Percentiles rank a stretch among this genome's conserved stretches.
Evolutionary conservation across 345 rosid genomes (phyloP).

Genomic region (Acer yangbiense): DNA sequence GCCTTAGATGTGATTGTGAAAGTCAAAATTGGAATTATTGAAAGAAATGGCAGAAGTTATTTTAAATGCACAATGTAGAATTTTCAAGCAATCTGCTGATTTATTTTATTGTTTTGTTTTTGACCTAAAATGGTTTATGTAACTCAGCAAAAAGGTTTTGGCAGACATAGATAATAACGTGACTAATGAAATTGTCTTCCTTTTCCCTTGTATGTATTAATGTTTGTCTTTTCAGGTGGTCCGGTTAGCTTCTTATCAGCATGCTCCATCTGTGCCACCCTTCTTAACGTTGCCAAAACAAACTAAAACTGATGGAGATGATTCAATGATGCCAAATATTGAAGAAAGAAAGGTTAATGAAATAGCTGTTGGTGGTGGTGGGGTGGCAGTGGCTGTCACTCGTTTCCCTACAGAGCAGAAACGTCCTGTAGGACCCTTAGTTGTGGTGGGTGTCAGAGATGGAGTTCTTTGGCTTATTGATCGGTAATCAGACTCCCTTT

Average conservation of each 20-base stretch:
- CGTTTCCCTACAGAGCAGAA: slow-evolving; percentile 94
- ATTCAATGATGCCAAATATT: slow-evolving; percentile 48
- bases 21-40: not conserved
- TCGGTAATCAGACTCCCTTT: slow-evolving; percentile 48
- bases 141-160: not conserved
- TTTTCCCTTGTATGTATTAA: not conserved
- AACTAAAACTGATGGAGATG: slow-evolving; percentile 78
- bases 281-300: slow-evolving; percentile 83
- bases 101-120: slow-evolving; percentile 1
- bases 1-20: not conserved
- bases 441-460: slow-evolving; percentile 92
- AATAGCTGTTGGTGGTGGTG: slow-evolving; percentile 99
- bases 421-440: slow-evolving; percentile 96
- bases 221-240: slow-evolving; percentile 66
- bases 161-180: not conserved
- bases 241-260: slow-evolving; percentile 96
- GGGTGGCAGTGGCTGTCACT: slow-evolving; percentile 96
- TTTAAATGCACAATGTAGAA: not conserved
- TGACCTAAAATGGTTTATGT: not conserved
- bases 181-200: slow-evolving; percentile 8
- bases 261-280: slow-evolving; percentile 93
- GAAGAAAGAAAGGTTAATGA: slow-evolving; percentile 83
- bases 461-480: slow-evolving; percentile 99
- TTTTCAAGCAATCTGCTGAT: slow-evolving; percentile 1
- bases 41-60: not conserved